Evolutionary conservation across 2,329 filamentous ascomycete genomes (phyloP).

Genomic region (Aspergillus sp.): DNA sequence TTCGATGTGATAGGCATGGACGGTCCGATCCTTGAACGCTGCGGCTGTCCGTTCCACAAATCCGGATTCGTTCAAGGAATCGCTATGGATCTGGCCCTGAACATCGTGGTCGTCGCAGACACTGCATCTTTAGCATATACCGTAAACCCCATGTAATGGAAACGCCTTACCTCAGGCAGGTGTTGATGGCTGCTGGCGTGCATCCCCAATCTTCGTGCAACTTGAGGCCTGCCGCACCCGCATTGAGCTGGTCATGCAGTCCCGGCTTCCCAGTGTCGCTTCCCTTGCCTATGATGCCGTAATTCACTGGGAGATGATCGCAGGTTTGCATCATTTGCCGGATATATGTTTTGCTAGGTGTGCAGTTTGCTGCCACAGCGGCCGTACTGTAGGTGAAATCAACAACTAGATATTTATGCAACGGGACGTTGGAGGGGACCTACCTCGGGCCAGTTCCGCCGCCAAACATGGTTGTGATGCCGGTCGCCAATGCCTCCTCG

Average conservation of each 20-base stretch:
- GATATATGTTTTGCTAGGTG: slow-evolving; percentile 69
- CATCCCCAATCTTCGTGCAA: slow-evolving; percentile 88
- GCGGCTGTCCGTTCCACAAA: slow-evolving; percentile 79
- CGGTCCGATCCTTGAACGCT: slow-evolving; percentile 69
- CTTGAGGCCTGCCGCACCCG: slow-evolving; percentile 78
- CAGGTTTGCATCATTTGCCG: slow-evolving; percentile 76
- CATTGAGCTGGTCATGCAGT: slow-evolving; percentile 64
- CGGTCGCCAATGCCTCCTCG: slow-evolving; percentile 68
- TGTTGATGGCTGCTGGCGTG: slow-evolving; percentile 78
- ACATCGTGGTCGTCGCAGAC: slow-evolving; percentile 84
- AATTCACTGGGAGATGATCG: slow-evolving; percentile 68
- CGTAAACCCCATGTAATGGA: not conserved
- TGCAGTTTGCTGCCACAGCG: slow-evolving; percentile 81
- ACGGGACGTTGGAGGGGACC: too few species aligned
- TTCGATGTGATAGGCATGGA: slow-evolving; percentile 91
- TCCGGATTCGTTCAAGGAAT: slow-evolving; percentile 85
- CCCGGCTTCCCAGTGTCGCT: slow-evolving; percentile 63
- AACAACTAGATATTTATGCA: not conserved
- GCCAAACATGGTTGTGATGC: slow-evolving; percentile 77
- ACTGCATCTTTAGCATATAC: slow-evolving; percentile 6
- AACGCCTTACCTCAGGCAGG: slow-evolving; percentile 51
- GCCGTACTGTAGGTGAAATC: slow-evolving; percentile 43
- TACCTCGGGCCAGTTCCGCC: slow-evolving; percentile 72
- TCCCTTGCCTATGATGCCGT: slow-evolving; percentile 82
- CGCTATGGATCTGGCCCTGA: slow-evolving; percentile 83